Percentiles rank a stretch among this genome's conserved stretches.
These are phyloP conservation scores for Neoboletus subvelutipes DNA, from an alignment of 768 basidiomycete genomes.

Conservation along the genomic window DNA sequence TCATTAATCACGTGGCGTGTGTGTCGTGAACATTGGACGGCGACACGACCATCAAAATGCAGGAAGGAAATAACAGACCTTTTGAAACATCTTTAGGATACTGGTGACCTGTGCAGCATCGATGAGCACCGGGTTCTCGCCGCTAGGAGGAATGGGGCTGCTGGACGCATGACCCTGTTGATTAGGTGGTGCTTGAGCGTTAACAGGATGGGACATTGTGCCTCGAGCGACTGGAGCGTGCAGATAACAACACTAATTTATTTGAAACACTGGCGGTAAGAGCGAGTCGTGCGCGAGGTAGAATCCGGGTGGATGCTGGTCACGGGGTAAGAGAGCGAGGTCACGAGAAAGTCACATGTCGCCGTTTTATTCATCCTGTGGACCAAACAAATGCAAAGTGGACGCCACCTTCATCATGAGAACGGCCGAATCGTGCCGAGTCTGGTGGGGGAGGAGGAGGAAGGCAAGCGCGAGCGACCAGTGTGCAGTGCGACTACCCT, in stretches of 20 bases:
- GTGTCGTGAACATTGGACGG: conserved; percentile 3
- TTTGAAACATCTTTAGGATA: conserved; percentile 57
- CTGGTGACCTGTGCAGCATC: conserved; percentile 59
- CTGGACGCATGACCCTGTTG: conserved; percentile 10
- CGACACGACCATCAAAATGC: neutral
- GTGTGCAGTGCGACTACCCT: too few species aligned
- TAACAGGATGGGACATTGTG: conserved; percentile 15
- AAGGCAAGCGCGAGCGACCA: too few species aligned
- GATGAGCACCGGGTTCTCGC: conserved; percentile 26
- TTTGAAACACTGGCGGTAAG: neutral
- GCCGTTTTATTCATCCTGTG: conserved; percentile 33
- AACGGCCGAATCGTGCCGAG: neutral
- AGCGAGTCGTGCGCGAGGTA: conserved; percentile 8
- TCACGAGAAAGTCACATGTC: conserved; percentile 45
- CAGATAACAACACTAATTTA: neutral
- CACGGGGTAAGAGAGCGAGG: conserved; percentile 41
- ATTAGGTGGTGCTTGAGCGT: conserved; percentile 13
- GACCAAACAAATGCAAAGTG: conserved; percentile 35
- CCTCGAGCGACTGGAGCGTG: neutral
- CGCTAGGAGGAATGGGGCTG: conserved; percentile 8
- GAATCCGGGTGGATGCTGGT: conserved; percentile 31
- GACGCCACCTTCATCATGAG: conserved; percentile 9
- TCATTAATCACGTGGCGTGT: conserved; percentile 26
- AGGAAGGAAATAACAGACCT: conserved; percentile 41
- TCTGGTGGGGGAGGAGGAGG: neutral